Conservation (phyloP, 805 yeast species). For the Ogataea chonburiensis region DNA sequence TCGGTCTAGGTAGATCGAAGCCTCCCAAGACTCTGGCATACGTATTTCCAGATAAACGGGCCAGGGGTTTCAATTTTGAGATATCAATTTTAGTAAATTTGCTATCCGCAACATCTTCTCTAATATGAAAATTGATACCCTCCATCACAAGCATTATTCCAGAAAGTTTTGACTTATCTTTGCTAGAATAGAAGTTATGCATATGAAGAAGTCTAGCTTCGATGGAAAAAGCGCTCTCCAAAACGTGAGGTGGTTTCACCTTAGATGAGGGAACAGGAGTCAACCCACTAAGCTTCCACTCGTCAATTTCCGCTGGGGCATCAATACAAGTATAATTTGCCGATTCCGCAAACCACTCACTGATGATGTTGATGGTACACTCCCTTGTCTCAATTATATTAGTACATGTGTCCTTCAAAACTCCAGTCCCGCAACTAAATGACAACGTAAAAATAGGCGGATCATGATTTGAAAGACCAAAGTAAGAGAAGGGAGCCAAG, state of each 20-base stretch:
- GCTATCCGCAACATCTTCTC: conserved; percentile 52
- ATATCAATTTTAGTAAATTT: conserved; percentile 42
- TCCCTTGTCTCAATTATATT: conserved; percentile 53
- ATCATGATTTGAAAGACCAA: conserved; percentile 45
- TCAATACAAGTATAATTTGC: conserved; percentile 50
- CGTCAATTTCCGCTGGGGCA: conserved; percentile 51
- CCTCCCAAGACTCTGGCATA: conserved; percentile 47
- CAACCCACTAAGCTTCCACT: conserved; percentile 56
- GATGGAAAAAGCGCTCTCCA: conserved; percentile 58
- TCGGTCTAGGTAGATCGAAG: conserved; percentile 47
- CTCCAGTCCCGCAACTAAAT: conserved; percentile 39
- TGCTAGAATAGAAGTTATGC: conserved; percentile 45
- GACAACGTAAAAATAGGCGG: conserved; percentile 61
- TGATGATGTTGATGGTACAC: conserved; percentile 52
- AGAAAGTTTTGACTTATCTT: conserved; percentile 33
- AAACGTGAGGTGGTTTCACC: conserved; percentile 57
- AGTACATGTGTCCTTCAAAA: conserved; percentile 48
- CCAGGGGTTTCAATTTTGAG: conserved; percentile 49
- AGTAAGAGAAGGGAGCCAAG: conserved; percentile 62
- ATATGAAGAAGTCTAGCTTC: conserved; percentile 49
- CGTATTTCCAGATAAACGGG: conserved; percentile 52
- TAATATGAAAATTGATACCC: conserved; percentile 55
- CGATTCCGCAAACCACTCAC: conserved; percentile 66
- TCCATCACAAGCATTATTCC: conserved; percentile 48
- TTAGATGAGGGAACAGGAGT: conserved; percentile 43